Conservation (phyloP, 352 stramenopile genomes). For the Globisporangium paddicum region DNA sequence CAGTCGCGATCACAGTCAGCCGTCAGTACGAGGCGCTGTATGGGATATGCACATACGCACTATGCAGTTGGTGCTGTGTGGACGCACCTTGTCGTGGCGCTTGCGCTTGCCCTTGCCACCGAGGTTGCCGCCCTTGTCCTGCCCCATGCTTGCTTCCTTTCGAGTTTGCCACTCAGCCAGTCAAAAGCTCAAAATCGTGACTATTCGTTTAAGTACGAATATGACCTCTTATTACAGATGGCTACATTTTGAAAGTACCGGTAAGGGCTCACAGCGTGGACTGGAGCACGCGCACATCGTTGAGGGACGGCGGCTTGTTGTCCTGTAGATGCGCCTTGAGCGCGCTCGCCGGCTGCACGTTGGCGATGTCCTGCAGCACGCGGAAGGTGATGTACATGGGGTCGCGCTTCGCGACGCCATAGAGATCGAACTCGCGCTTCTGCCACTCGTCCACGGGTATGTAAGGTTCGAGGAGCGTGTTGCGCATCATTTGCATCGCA, state of each 20-base stretch:
- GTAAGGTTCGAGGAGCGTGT: constrained; percentile 20
- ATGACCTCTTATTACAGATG: background rate
- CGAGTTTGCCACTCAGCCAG: background rate
- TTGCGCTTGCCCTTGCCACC: constrained; percentile 15
- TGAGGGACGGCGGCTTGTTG: constrained; percentile 6
- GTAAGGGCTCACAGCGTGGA: constrained; percentile 7
- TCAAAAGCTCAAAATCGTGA: background rate
- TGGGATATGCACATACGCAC: background rate
- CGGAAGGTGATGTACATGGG: constrained; percentile 52
- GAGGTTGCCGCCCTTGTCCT: constrained; percentile 14
- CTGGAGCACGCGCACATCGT: constrained; percentile 1
- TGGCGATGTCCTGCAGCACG: constrained; percentile 33
- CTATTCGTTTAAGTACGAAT: background rate
- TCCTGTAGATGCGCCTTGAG: background rate
- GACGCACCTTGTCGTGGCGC: constrained; percentile 11
- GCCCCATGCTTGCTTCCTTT: constrained; percentile 8
- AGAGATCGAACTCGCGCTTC: constrained; percentile 25
- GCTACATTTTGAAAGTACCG: background rate
- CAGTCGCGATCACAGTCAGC: background rate
- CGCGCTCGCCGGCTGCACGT: constrained; percentile 17
- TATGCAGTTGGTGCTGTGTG: background rate
- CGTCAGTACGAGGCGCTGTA: background rate
- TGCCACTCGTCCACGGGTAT: constrained; percentile 40
- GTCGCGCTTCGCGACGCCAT: constrained; percentile 32
- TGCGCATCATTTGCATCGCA: constrained; percentile 42